phyloP scores from a whole-genome alignment of 2,329 filamentous ascomycete genomes.

The Aspergillus sp. region DNA sequence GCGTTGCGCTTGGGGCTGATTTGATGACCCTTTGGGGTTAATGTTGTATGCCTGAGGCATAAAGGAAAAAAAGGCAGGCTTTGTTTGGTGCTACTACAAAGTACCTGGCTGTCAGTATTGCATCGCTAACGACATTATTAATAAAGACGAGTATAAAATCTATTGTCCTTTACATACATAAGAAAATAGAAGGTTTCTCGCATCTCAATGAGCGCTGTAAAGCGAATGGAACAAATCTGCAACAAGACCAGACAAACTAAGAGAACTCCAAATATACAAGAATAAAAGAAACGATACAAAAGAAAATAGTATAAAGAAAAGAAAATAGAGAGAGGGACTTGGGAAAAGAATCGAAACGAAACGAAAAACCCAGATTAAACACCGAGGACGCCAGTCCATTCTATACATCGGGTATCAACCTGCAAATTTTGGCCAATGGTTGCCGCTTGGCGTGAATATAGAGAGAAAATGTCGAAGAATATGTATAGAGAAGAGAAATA shows the following conservation, averaged over 20 bases:
- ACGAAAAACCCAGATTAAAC: constrained; percentile 14
- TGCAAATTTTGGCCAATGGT: constrained; percentile 12
- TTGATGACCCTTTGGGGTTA: neutral
- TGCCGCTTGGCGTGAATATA: constrained; percentile 7
- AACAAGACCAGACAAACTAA: no score
- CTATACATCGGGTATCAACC: constrained; percentile 29
- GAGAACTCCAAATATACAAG: neutral
- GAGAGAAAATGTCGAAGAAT: neutral
- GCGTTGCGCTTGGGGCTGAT: constrained; percentile 20
- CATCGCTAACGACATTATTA: neutral
- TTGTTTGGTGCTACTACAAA: no score
- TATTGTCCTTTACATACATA: no score
- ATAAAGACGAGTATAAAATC: no score
- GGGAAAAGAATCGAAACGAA: constrained; percentile 2
- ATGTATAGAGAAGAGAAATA: neutral
- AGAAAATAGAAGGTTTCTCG: no score
- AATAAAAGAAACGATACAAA: neutral
- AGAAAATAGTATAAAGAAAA: constrained; percentile 1
- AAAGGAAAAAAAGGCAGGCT: neutral
- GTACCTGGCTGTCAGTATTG: no score
- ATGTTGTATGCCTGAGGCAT: constrained; percentile 9
- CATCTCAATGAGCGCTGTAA: no score
- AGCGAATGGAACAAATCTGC: no score
- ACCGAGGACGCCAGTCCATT: constrained; percentile 24
- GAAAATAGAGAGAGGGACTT: neutral